phyloP scores from a whole-genome alignment of 2,329 filamentous ascomycete species.

The Trichophyton schoenleinii region DNA sequence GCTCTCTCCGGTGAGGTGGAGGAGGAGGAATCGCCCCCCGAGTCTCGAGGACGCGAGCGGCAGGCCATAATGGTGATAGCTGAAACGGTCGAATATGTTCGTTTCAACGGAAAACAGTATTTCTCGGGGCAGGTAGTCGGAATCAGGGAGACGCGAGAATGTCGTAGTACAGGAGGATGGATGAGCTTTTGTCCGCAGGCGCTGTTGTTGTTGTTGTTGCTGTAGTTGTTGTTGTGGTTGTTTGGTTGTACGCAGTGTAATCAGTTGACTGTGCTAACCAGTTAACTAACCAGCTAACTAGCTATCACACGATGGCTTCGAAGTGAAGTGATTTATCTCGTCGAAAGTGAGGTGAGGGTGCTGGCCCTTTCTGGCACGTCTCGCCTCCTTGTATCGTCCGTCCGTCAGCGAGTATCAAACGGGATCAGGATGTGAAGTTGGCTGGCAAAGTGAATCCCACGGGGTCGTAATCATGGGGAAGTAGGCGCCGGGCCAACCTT shows the following conservation, averaged over 20 bases:
- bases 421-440: not conserved
- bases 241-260: too few species aligned
- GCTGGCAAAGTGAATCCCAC: not conserved
- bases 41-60: slow-evolving; percentile 19
- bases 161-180: not conserved
- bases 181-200: too few species aligned
- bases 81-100: slow-evolving; percentile 26
- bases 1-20: slow-evolving; percentile 28
- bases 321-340: too few species aligned
- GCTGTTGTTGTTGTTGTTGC: too few species aligned
- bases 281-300: too few species aligned
- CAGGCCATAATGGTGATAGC: not conserved
- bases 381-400: not conserved
- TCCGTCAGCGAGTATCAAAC: not conserved
- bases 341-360: not conserved
- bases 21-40: slow-evolving; percentile 32
- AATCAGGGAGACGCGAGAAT: not conserved
- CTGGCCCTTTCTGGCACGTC: too few species aligned
- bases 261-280: too few species aligned
- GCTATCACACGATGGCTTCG: too few species aligned
- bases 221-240: too few species aligned
- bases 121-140: not conserved
- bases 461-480: not conserved
- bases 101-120: not conserved
- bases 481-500: not conserved